A percentile compares a stretch with the other conserved stretches of the same genome.
Conservation (phyloP, 1,284 basidiomycete genomes). For the Neonothopanus nambi region DNA sequence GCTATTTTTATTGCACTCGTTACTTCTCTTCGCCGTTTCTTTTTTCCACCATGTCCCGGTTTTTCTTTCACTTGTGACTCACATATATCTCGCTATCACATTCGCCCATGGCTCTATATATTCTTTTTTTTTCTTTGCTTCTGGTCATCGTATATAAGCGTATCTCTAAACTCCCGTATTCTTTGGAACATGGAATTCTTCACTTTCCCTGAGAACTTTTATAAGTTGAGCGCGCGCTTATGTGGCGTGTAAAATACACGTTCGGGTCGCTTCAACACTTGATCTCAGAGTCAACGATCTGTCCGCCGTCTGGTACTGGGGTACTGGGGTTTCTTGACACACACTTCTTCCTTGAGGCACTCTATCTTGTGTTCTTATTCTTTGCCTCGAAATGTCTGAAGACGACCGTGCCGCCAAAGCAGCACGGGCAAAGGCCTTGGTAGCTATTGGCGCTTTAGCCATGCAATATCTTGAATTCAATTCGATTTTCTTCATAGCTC, state of each 20-base stretch:
- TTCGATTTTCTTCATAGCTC: constrained; percentile 46
- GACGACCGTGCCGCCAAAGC: constrained; percentile 78
- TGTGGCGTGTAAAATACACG: not conserved
- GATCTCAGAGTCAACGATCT: not conserved
- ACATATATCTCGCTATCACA: constrained; percentile 11
- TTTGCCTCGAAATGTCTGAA: constrained; percentile 45
- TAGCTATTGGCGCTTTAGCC: constrained; percentile 27
- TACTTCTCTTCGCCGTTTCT: constrained; percentile 22
- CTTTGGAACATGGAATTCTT: constrained; percentile 13
- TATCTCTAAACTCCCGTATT: constrained; percentile 12
- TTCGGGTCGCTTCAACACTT: no score
- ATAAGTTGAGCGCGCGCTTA: not conserved
- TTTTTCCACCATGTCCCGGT: constrained; percentile 12
- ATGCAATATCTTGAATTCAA: constrained; percentile 12
- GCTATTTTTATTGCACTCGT: constrained; percentile 37
- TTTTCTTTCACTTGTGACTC: constrained; percentile 10
- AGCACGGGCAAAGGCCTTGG: constrained; percentile 78
- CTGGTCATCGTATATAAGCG: constrained; percentile 36
- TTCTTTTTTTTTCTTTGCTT: constrained; percentile 25
- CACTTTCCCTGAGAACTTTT: not conserved
- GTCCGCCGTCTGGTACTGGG: not conserved
- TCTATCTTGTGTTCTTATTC: not conserved
- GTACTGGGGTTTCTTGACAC: no score
- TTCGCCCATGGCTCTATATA: constrained; percentile 24
- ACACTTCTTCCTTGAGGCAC: not conserved